Percentiles rank a stretch among this genome's conserved stretches.
Conservation (phyloP, 1,284 basidiomycete species). For the Papiliotrema laurentii region DNA sequence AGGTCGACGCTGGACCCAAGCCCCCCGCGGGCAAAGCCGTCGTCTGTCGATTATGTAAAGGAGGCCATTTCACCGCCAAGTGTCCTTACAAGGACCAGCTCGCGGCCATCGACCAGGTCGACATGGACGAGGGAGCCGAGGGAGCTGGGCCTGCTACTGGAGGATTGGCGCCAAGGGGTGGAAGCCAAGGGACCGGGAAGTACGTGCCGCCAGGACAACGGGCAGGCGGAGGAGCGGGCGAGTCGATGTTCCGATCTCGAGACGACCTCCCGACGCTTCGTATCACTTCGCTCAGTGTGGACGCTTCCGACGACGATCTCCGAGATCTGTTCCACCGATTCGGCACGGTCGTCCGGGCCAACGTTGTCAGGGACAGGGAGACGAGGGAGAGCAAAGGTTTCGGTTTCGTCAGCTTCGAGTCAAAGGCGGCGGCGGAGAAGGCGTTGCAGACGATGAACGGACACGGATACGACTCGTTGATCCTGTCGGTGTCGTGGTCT, state of each 20-base stretch:
- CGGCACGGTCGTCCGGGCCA: conserved; percentile 74
- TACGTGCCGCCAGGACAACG: conserved; percentile 72
- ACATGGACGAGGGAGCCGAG: conserved; percentile 55
- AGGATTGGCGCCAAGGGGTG: conserved; percentile 20
- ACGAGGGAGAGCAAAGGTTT: conserved; percentile 95
- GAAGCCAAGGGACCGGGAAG: conserved; percentile 57
- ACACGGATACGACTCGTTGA: conserved; percentile 48
- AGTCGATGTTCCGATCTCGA: conserved; percentile 67
- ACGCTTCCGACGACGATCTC: conserved; percentile 91
- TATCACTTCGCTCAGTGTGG: conserved; percentile 94
- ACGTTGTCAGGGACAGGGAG: conserved; percentile 91
- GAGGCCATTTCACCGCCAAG: conserved; percentile 95
- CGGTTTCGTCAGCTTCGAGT: conserved; percentile 79
- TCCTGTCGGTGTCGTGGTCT: conserved; percentile 44
- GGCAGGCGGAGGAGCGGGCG: conserved; percentile 63
- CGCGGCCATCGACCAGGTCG: conserved; percentile 58
- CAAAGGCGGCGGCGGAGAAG: conserved; percentile 68
- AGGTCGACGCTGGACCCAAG: conserved; percentile 69
- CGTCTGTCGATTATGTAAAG: conserved; percentile 89
- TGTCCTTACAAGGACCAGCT: conserved; percentile 96
- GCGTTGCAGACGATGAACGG: conserved; percentile 94
- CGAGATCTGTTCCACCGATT: conserved; percentile 72
- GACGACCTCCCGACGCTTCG: conserved; percentile 96
- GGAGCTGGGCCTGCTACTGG: conserved; percentile 21
- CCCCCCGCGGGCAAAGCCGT: conserved; percentile 76